A percentile compares a stretch with the other conserved stretches of the same genome.
Conservation (phyloP, 495 filamentous ascomycete species). For the Trichoderma erinaceum region DNA sequence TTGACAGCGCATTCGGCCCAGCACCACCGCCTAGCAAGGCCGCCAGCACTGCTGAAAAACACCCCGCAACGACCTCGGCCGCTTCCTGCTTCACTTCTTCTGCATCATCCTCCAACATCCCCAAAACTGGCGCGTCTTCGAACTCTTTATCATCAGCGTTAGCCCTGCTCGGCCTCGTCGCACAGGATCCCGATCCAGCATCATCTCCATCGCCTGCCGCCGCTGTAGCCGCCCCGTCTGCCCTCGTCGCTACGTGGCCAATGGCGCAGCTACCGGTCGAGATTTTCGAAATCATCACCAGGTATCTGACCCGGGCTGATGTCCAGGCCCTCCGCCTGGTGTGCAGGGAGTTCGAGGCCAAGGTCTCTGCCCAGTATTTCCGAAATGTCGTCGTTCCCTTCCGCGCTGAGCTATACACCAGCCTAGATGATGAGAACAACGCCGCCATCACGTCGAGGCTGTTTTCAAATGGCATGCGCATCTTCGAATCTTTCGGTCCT, state of each 20-base stretch:
- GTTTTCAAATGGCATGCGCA: conserved; percentile 8
- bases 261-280: conserved; percentile 40
- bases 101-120: not conserved
- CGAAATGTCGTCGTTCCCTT: conserved; percentile 49
- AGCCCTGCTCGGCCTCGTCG: not conserved
- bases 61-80: not conserved
- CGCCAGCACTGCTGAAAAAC: not conserved
- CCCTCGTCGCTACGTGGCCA: conserved; percentile 31
- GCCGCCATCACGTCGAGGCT: conserved; percentile 8
- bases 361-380: conserved; percentile 42
- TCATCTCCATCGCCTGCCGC: not conserved
- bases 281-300: conserved; percentile 41
- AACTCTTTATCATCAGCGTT: not conserved
- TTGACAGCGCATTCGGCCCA: conserved; percentile 1
- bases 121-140: not conserved
- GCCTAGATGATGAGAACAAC: conserved; percentile 24
- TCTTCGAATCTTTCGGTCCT: conserved; percentile 33
- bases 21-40: not conserved
- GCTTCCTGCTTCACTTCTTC: not conserved
- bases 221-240: not conserved
- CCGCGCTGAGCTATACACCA: conserved; percentile 46
- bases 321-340: conserved; percentile 48
- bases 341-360: conserved; percentile 45
- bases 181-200: not conserved
- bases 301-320: conserved; percentile 41